Base-by-base conservation (phyloP, 2,329 filamentous ascomycete genomes). In the Chaetomium globosum region DNA sequence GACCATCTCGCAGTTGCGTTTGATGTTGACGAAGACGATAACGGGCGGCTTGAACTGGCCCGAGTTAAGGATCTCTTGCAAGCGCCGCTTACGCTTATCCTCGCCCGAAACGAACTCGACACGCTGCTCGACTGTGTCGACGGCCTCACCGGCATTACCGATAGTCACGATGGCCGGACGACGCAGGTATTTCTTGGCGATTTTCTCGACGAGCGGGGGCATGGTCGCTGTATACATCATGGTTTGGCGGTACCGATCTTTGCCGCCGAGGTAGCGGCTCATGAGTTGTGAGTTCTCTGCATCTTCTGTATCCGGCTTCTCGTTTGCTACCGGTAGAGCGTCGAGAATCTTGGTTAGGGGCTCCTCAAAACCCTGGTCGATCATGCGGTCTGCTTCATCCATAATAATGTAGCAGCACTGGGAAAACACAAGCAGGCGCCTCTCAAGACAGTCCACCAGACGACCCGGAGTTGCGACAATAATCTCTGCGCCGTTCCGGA, bases 141-240 rank as follows among this genome's bases (percentile, higher is more conserved):
- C 95, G 6, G 95, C 95, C 80, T 99, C 94, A 73, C 95, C 95
- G 1, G 89, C 87, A 73, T 96, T 97, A 69, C 95, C 95, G 69
- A 99, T 98, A 0, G 91, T 97, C 48, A 97, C 93, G 59, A 93
- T 95, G 23, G 95, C 95, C 0, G 95, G 95, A 13, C 95, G 87
- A 0, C 94, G 90, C 19, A 98, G 87, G 75, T 99, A 99, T 76
- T 97, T 97, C 73, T 93, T 90, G n/a, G 95, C 95, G 69, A 99
- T 98, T 68, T 91, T 91, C 76, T 99, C 95, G 19, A 99, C 91
- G 0, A 91, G 87, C 0, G 91, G 81, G 1, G 95, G 93, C 95
- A 99, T 99, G 31, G 95, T 99, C 61, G 95, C 95, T 70, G 95
- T 98, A 86, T 98, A 99, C 95, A 99, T 99, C 95, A 99, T 99